Evolutionary conservation across 495 filamentous ascomycete species (phyloP).

Genomic region (Hypoxylon lienhwacheense): DNA sequence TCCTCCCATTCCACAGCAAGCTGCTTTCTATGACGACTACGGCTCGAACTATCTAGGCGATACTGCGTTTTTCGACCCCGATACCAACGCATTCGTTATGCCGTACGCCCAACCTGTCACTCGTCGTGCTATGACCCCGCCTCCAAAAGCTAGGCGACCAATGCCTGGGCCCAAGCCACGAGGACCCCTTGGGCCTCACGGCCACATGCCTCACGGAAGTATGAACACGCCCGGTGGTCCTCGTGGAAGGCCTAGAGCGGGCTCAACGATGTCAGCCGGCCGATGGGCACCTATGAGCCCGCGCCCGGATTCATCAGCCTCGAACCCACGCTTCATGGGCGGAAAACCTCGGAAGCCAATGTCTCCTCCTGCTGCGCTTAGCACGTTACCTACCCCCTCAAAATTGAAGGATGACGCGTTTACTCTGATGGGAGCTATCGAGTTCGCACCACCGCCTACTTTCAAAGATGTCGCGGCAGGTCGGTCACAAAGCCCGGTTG

Average conservation of each 20-base stretch:
- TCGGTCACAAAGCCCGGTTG: constrained; percentile 77
- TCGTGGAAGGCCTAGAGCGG: constrained; percentile 47
- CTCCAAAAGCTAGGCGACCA: constrained; percentile 72
- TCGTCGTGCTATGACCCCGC: constrained; percentile 96
- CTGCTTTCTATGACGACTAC: constrained; percentile 69
- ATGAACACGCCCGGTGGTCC: constrained; percentile 40
- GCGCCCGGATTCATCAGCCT: constrained; percentile 70
- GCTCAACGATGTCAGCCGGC: constrained; percentile 45
- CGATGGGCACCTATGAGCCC: constrained; percentile 41
- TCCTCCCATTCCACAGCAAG: constrained; percentile 42
- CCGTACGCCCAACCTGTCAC: constrained; percentile 78
- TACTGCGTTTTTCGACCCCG: constrained; percentile 71
- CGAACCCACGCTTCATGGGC: constrained; percentile 48
- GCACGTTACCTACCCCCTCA: constrained; percentile 79
- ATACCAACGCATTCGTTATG: constrained; percentile 72
- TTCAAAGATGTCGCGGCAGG: constrained; percentile 70
- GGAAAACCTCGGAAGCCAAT: constrained; percentile 59
- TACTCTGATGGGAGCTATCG: constrained; percentile 64
- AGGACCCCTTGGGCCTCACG: constrained; percentile 43
- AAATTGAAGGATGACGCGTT: constrained; percentile 84
- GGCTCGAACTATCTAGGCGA: constrained; percentile 65
- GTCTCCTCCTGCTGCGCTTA: constrained; percentile 73
- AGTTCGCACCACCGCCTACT: constrained; percentile 81
- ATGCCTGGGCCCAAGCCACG: constrained; percentile 42
- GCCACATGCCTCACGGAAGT: constrained; percentile 45